Percentiles rank a stretch among this genome's conserved stretches.
phyloP scores from a whole-genome alignment of 2,329 filamentous ascomycete species.

The Cladophialophora chaetospira region DNA sequence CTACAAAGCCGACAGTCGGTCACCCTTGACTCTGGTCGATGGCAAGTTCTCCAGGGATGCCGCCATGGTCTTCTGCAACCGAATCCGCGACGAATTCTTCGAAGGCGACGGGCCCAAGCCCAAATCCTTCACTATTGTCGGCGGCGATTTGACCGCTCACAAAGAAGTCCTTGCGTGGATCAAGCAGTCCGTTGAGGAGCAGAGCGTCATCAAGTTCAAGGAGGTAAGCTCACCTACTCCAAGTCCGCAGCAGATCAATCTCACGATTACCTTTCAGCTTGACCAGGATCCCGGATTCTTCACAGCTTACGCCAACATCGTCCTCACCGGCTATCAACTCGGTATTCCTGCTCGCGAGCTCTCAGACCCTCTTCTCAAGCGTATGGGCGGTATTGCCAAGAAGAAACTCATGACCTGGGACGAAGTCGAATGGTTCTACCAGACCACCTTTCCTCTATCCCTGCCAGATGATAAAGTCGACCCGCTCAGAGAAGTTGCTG shows the following conservation, averaged over 20 bases:
- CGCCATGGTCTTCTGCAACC: constrained; percentile 30
- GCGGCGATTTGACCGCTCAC: constrained; percentile 18
- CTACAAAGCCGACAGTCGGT: constrained; percentile 18
- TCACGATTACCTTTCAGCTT: constrained; percentile 9
- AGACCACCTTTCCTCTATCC: constrained; percentile 2
- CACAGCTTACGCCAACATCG: constrained; percentile 22
- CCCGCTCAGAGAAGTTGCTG: constrained; percentile 22
- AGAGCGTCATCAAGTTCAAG: constrained; percentile 23
- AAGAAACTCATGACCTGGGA: constrained; percentile 26
- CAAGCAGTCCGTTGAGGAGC: constrained; percentile 20
- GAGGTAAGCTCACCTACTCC: constrained; percentile 9
- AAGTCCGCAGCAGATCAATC: not conserved
- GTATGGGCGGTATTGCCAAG: constrained; percentile 22
- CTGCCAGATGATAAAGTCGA: constrained; percentile 15
- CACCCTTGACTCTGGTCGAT: constrained; percentile 16
- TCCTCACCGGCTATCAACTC: constrained; percentile 21
- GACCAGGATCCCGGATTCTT: constrained; percentile 22
- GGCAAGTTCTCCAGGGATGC: constrained; percentile 23
- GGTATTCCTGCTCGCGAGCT: constrained; percentile 27
- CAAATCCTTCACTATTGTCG: constrained; percentile 29
- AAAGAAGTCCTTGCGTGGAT: constrained; percentile 26
- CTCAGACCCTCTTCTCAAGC: constrained; percentile 21
- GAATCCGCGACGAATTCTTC: constrained; percentile 25
- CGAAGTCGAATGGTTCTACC: constrained; percentile 29
- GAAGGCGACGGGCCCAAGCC: constrained; percentile 25